Conservation (phyloP, 257 asterid genomes). For the Capsicum pubescens region DNA sequence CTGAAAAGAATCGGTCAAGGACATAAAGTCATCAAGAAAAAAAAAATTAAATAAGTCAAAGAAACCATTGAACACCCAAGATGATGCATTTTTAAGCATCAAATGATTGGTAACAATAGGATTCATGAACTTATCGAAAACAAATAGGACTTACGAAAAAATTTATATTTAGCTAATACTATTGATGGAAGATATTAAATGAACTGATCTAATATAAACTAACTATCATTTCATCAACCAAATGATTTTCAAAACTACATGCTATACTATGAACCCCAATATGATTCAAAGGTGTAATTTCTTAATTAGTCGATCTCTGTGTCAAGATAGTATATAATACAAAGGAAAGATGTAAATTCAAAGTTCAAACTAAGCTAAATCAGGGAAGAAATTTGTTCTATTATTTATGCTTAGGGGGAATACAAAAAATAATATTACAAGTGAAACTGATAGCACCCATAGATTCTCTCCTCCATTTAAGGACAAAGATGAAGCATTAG, state of each 20-base stretch:
- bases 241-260: conserved; percentile 2
- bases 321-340: neutral
- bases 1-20: conserved; percentile 45
- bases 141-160: neutral
- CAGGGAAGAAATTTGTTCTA: neutral
- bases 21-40: neutral
- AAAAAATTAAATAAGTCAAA: neutral
- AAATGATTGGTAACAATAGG: conserved; percentile 11
- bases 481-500: neutral
- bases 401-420: conserved; percentile 1
- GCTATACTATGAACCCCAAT: conserved; percentile 17
- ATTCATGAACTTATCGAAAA: conserved; percentile 8
- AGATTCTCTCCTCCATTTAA: neutral
- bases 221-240: neutral
- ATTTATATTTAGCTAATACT: neutral
- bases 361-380: neutral
- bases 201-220: neutral
- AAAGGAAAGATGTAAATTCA: neutral
- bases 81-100: neutral
- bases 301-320: neutral
- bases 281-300: neutral
- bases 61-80: conserved; percentile 12
- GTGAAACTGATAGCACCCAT: neutral
- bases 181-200: conserved; percentile 6
- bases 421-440: neutral